These are phyloP conservation scores for Amaranthus palmeri DNA, from an alignment of 148 eudicot genomes.

Conservation along the genomic window DNA sequence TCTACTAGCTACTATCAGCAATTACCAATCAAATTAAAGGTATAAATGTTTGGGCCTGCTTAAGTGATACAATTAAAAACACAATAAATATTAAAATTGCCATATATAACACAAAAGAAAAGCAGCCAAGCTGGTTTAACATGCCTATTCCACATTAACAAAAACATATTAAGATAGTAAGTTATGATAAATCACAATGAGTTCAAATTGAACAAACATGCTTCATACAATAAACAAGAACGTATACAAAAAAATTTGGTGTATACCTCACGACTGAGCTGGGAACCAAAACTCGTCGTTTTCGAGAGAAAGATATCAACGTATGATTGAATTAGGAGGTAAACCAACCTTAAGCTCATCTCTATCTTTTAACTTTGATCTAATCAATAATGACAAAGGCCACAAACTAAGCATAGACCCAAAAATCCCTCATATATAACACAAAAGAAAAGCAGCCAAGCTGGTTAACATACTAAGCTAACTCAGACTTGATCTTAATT, in stretches of 20 bases:
- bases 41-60: no score
- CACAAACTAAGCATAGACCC: constrained; percentile 30
- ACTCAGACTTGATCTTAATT: no score
- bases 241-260: background rate
- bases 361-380: constrained; percentile 22
- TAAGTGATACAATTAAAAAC: no score
- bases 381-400: constrained; percentile 31
- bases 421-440: constrained; percentile 25
- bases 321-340: constrained; percentile 61
- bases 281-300: constrained; percentile 81
- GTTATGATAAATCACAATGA: background rate
- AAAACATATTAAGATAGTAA: background rate
- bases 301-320: constrained; percentile 64
- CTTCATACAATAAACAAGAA: no score
- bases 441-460: no score
- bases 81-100: no score
- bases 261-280: constrained; percentile 88
- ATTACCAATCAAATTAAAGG: no score
- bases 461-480: no score
- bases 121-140: no score
- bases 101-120: no score
- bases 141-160: constrained; percentile 70
- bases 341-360: constrained; percentile 21
- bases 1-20: no score
- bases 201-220: background rate